These are phyloP conservation scores for Xerocomus brunneocitrinus DNA, from an alignment of 768 basidiomycete genomes.

Conservation along the genomic window DNA sequence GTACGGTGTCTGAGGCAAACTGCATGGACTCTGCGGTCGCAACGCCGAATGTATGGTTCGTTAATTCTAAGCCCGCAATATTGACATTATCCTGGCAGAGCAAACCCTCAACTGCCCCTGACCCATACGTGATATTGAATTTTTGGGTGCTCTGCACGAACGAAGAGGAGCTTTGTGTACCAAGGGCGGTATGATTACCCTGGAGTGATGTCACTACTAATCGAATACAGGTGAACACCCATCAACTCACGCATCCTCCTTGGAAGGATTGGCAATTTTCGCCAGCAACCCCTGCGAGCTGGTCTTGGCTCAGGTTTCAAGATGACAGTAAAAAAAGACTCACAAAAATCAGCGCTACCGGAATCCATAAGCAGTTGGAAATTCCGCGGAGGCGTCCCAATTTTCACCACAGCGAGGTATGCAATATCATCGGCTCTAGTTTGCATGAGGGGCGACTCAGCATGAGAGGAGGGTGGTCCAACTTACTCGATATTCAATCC, in stretches of 20 bases:
- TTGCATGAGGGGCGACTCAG: conserved; percentile 1
- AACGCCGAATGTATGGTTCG: conserved; percentile 64
- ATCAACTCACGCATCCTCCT: conserved; percentile 38
- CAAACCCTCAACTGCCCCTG: conserved; percentile 61
- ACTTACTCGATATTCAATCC: conserved; percentile 69
- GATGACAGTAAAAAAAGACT: background rate
- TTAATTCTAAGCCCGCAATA: conserved; percentile 58
- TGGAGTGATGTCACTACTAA: conserved; percentile 24
- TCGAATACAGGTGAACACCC: background rate
- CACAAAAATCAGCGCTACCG: conserved; percentile 62
- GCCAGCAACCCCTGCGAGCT: conserved; percentile 43
- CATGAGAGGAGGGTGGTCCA: background rate
- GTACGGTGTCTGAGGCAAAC: conserved; percentile 45
- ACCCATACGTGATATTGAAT: conserved; percentile 66
- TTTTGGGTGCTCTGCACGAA: conserved; percentile 49
- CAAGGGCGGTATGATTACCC: conserved; percentile 68
- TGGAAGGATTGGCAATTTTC: conserved; percentile 46
- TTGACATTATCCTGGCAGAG: conserved; percentile 59
- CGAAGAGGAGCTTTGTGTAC: conserved; percentile 53
- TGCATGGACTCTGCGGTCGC: conserved; percentile 55
- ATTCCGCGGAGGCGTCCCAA: conserved; percentile 59
- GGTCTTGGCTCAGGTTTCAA: background rate
- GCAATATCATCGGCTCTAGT: conserved; percentile 48
- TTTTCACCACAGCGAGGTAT: conserved; percentile 55
- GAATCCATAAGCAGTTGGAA: conserved; percentile 66